Evolutionary conservation across 768 basidiomycete genomes (phyloP).

Genomic region (Suillus lakei): DNA sequence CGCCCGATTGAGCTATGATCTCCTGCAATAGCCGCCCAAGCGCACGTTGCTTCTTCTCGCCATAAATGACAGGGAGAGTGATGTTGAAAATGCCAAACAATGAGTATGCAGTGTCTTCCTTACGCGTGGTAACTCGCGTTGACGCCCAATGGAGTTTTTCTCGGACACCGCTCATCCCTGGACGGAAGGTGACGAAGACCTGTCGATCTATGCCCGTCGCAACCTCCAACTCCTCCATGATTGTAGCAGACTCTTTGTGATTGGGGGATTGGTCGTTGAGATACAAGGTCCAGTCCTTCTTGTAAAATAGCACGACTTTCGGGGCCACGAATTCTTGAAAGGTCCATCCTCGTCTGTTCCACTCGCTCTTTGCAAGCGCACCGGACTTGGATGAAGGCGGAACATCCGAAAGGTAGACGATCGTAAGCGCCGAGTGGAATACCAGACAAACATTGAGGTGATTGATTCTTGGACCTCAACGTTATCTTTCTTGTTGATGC

Average conservation of each 20-base stretch:
- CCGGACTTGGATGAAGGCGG: not conserved
- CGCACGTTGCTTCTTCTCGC: not conserved
- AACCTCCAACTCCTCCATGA: not conserved
- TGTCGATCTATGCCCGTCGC: not conserved
- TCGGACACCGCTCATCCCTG: not conserved
- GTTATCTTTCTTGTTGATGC: constrained; percentile 17
- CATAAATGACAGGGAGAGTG: not conserved
- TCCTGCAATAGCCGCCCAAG: not conserved
- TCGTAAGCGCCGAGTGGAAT: no score
- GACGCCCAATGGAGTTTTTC: not conserved
- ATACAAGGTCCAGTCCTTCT: not conserved
- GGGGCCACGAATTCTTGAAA: constrained; percentile 12
- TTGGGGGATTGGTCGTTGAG: not conserved
- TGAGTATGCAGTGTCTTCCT: not conserved
- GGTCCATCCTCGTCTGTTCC: constrained; percentile 12
- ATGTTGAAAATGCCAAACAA: not conserved
- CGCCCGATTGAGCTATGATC: not conserved
- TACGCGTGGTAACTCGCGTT: not conserved
- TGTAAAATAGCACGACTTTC: not conserved
- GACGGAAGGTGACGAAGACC: not conserved
- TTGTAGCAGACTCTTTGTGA: not conserved
- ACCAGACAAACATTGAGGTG: constrained; percentile 15
- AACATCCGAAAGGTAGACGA: no score
- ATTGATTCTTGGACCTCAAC: constrained; percentile 18
- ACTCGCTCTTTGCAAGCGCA: not conserved